A percentile compares a stretch with the other conserved stretches of the same genome.
phyloP scores from a whole-genome alignment of 164 flowering plant genomes.

The Sextonia rubra region DNA sequence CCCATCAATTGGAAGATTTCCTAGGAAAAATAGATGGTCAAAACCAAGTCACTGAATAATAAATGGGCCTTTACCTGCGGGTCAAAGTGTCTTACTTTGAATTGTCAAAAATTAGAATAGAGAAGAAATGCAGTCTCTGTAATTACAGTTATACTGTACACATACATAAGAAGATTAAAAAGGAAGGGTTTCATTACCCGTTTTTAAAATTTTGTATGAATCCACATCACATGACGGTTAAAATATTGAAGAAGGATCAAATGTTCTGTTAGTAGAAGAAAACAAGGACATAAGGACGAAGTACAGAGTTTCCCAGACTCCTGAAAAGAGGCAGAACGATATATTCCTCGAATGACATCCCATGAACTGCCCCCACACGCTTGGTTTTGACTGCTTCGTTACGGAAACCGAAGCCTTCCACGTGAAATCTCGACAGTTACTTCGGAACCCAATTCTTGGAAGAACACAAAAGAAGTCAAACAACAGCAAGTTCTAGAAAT shows the following conservation, averaged over 20 bases:
- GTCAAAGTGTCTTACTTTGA: no score
- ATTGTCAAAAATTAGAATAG: no score
- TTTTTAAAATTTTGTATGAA: no score
- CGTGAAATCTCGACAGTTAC: conserved; percentile 2
- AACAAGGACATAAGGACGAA: conserved; percentile 19
- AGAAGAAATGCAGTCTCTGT: no score
- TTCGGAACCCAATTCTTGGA: background rate
- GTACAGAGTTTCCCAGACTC: conserved; percentile 18
- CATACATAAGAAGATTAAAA: no score
- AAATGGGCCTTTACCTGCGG: no score
- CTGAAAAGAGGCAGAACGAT: background rate
- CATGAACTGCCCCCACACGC: background rate
- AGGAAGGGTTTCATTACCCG: no score
- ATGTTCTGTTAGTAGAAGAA: background rate
- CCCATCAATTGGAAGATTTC: no score
- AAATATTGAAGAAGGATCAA: background rate
- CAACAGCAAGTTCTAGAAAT: conserved; percentile 6
- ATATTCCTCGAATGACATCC: background rate
- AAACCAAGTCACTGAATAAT: no score
- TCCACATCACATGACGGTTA: no score
- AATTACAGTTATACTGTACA: no score
- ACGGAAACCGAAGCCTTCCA: conserved; percentile 1
- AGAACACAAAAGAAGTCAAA: background rate
- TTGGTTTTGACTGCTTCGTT: conserved; percentile 8
- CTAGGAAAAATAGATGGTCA: no score